Evolutionary conservation across 352 stramenopile genomes (phyloP).

Genomic region (Phytophthora macrochlamydospora): DNA sequence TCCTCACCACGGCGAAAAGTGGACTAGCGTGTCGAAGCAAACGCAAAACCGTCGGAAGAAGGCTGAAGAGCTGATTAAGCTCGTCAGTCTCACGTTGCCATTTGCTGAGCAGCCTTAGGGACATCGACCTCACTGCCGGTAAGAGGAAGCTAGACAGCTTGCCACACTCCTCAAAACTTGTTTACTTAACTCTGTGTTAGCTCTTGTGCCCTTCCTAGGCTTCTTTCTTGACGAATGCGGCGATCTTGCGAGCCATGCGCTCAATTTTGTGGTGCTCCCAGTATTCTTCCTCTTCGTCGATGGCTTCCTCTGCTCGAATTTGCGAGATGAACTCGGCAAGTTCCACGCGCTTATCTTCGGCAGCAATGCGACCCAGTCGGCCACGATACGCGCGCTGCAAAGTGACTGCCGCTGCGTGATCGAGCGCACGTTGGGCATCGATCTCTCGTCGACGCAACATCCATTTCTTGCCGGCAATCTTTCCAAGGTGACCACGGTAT

Average conservation of each 20-base stretch:
- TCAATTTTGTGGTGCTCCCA: constrained; percentile 65
- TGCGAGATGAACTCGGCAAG: constrained; percentile 94
- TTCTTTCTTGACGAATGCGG: constrained; percentile 68
- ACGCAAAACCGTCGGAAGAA: constrained; percentile 91
- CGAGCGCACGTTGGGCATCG: constrained; percentile 79
- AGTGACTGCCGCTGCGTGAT: constrained; percentile 75
- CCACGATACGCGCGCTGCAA: constrained; percentile 90
- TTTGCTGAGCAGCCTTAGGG: constrained; percentile 59
- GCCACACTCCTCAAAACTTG: constrained; percentile 21
- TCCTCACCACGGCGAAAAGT: constrained; percentile 95
- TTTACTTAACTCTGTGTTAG: constrained; percentile 33
- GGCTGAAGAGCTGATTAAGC: constrained; percentile 66
- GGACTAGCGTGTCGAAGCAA: constrained; percentile 93
- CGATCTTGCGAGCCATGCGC: constrained; percentile 52
- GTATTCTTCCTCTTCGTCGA: constrained; percentile 88
- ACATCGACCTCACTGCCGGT: constrained; percentile 20
- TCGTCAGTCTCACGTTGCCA: constrained; percentile 79
- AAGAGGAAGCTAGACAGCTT: constrained; percentile 20
- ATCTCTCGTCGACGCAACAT: constrained; percentile 85
- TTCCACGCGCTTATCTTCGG: constrained; percentile 86
- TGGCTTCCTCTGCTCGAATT: constrained; percentile 89
- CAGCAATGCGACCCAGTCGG: constrained; percentile 79
- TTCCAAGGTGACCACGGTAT: constrained; percentile 80
- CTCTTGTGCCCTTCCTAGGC: constrained; percentile 33
- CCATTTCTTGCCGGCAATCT: constrained; percentile 83